Percentiles rank a stretch among this genome's conserved stretches.
Evolutionary conservation across 805 yeast species (phyloP).

Genomic region (Ogataea degrootiae): DNA sequence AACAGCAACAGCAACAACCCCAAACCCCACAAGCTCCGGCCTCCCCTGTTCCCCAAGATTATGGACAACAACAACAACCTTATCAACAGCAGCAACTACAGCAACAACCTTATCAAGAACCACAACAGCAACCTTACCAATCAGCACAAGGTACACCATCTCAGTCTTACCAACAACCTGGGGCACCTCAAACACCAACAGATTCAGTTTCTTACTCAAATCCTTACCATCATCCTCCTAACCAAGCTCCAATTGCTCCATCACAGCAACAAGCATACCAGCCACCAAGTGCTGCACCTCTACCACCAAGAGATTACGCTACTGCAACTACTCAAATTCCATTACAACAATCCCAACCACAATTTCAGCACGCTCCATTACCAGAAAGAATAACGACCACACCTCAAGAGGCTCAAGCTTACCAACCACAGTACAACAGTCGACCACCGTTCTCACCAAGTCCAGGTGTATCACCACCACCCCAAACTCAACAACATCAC

Average conservation of each 20-base stretch:
- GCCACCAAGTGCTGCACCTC: background rate
- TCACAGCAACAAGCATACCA: slow-evolving; percentile 3
- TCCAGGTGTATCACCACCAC: background rate
- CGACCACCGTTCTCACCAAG: background rate
- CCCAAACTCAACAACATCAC: background rate
- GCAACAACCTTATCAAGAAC: background rate
- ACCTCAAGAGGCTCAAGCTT: background rate
- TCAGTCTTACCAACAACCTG: slow-evolving; percentile 1
- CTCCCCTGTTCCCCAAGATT: too few relatives aligned
- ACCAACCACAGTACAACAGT: background rate
- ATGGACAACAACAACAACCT: slow-evolving; percentile 5
- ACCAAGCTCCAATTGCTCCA: slow-evolving; percentile 1
- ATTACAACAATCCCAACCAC: background rate
- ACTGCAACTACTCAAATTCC: background rate
- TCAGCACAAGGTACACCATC: background rate
- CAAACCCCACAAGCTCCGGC: too few relatives aligned
- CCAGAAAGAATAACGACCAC: background rate
- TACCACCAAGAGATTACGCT: background rate
- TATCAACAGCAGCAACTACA: background rate
- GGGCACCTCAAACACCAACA: background rate
- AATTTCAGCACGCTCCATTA: background rate
- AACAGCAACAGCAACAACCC: background rate
- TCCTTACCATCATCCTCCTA: slow-evolving; percentile 1
- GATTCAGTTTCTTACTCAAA: background rate
- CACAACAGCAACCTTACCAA: background rate